Conservation (phyloP, 75 land plant genomes). For the Cryptomeria japonica region DNA sequence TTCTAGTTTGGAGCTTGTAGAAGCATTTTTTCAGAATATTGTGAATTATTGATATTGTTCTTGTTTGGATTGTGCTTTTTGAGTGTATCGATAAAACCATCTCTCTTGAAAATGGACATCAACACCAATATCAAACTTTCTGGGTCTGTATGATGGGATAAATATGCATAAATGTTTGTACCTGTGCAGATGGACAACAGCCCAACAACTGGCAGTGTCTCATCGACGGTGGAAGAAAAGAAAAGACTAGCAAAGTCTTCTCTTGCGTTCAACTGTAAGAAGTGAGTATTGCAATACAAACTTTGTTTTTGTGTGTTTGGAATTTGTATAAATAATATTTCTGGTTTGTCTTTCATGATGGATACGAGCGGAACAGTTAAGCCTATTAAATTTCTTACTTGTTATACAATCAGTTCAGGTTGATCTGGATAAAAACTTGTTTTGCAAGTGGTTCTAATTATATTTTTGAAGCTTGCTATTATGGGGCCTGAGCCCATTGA, state of each 20-base stretch:
- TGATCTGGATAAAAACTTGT: neutral
- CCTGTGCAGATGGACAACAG: slow-evolving; percentile 78
- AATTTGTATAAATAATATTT: neutral
- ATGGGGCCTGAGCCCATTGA: too few species aligned
- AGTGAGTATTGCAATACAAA: slow-evolving; percentile 33
- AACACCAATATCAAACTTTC: neutral
- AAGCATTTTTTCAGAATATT: neutral
- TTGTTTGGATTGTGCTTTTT: neutral
- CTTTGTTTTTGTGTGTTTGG: neutral
- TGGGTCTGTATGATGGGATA: slow-evolving; percentile 1
- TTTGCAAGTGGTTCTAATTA: neutral
- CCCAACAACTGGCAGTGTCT: slow-evolving; percentile 91
- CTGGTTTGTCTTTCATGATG: neutral
- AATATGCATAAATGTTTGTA: neutral
- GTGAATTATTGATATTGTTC: neutral
- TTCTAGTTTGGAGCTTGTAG: neutral
- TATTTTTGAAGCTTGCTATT: neutral
- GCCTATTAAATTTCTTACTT: neutral
- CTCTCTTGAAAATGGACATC: neutral
- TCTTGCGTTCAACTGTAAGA: slow-evolving; percentile 90
- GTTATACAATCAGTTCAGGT: neutral
- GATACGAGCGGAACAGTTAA: neutral
- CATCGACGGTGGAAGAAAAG: slow-evolving; percentile 71
- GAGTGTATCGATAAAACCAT: neutral
- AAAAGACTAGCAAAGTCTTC: slow-evolving; percentile 71